These are phyloP conservation scores for Circinella minor DNA, from an alignment of 371 early-diverging fungal genomes.

Conservation along the genomic window DNA sequence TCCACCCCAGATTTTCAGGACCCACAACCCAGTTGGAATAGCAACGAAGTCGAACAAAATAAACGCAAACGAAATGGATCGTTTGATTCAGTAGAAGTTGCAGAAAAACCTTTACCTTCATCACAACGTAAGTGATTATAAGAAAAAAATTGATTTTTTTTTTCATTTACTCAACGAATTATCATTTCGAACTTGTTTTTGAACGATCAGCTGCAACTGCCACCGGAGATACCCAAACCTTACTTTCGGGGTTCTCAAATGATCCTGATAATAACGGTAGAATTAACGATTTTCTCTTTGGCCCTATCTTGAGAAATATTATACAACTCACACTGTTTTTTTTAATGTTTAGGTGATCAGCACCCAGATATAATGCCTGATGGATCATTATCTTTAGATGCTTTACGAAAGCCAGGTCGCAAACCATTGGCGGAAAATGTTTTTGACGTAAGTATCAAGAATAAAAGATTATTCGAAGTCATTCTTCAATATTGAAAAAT, in stretches of 20 bases:
- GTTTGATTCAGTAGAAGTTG: not conserved
- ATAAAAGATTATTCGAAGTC: not conserved
- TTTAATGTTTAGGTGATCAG: not conserved
- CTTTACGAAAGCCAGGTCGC: constrained; percentile 30
- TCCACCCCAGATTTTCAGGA: not conserved
- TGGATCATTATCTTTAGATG: not conserved
- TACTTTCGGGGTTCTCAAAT: too few relatives aligned
- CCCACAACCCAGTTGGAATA: not conserved
- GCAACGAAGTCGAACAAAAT: not conserved
- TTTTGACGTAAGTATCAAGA: constrained; percentile 6
- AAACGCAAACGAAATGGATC: constrained; percentile 7
- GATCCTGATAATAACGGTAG: too few relatives aligned
- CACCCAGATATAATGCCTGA: not conserved
- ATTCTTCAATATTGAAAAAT: not conserved
- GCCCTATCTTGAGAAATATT: too few relatives aligned
- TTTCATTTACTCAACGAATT: not conserved
- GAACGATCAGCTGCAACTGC: too few relatives aligned
- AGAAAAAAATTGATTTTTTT: not conserved
- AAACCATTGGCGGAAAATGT: constrained; percentile 38
- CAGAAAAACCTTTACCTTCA: not conserved
- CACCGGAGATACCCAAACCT: too few relatives aligned
- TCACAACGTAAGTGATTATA: not conserved
- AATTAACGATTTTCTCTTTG: too few relatives aligned
- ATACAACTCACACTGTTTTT: too few relatives aligned
- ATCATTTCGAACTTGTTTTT: too few relatives aligned